Percentiles rank a stretch among this genome's conserved stretches.
These are phyloP conservation scores for Trichoderma aggressivum DNA, from an alignment of 2,329 filamentous ascomycete genomes.

Conservation along the genomic window DNA sequence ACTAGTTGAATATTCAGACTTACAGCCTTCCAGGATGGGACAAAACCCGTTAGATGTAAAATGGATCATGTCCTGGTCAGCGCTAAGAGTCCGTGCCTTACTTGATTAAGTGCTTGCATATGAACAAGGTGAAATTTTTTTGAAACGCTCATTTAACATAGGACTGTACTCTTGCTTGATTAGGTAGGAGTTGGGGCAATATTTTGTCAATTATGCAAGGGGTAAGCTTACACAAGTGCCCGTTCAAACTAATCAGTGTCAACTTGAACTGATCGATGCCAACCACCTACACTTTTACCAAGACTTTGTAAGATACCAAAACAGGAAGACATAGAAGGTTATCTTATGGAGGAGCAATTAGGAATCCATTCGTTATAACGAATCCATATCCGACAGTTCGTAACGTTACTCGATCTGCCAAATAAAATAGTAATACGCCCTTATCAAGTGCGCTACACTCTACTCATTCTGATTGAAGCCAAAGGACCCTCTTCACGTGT, in stretches of 20 bases:
- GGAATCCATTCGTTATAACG: not conserved
- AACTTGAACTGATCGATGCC: not conserved
- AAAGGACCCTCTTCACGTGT: not conserved
- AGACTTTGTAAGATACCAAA: not conserved
- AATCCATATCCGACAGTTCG: not conserved
- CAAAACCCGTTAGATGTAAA: not conserved
- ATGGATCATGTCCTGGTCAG: not conserved
- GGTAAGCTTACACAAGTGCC: not conserved
- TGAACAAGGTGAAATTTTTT: not conserved
- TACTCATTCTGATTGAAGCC: not conserved
- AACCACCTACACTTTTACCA: not conserved
- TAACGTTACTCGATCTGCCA: not conserved
- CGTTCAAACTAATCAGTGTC: not conserved
- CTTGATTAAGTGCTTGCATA: not conserved
- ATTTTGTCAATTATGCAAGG: not conserved
- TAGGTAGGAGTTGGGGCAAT: not conserved
- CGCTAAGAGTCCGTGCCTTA: not conserved
- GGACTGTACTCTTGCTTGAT: not conserved
- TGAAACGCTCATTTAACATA: not conserved
- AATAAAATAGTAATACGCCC: not conserved
- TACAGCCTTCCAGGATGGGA: not conserved
- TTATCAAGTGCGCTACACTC: not conserved
- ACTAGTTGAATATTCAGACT: not conserved
- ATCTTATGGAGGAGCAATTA: not conserved
- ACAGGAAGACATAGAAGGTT: not conserved